Evolutionary conservation across 179 eudicot species (phyloP), one percentile per base, ranked within the genome.

Genomic region (Sideroxylon spinosum): DNA sequence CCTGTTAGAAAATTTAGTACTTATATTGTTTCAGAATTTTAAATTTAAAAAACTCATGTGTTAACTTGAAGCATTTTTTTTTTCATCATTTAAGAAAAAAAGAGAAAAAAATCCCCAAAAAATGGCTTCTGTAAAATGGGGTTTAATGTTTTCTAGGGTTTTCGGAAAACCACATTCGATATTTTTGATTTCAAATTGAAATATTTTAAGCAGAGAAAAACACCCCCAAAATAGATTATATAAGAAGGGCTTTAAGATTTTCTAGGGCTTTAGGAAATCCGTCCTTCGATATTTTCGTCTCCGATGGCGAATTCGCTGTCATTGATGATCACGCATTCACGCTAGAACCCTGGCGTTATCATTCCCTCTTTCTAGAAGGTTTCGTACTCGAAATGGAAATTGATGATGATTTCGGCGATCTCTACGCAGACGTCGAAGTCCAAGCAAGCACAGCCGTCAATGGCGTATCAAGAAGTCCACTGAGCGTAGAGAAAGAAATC

Each of bases 341-440:
- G 44, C 25, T 6, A 26, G 46, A 67, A 50, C 62, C 67, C 74
- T 79, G 60, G 59, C 60, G 3, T 0, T n/a, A 44, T 28, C 61
- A 10, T 3, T 20, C 10, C 1, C n/a, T 3, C 19, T 46, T 17
- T 62, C 5, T 4, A 7, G 44, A 29, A 20, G 25, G 17, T 7
- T 28, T 65, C 61, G 6, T 7, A 1, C 9, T 1, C 62, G 16
- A 73, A 73, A 86, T 91, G 92, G 88, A 82, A 26, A 60, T 56
- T 7, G 89, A 86, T 23, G 92, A 91, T 22, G 93, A 90, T 82
- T 91, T 90, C 79, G 90, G 93, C 76, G 91, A 91, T 57, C 78
- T 91, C 14, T 91, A 91, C 78, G 92, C 90, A 53, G 93, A 90
- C 65, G 82, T 91, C n/a, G 90, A 86, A 57, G 44, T 88, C 29